Base-by-base conservation (phyloP, 2,329 filamentous ascomycete species). In the Fusarium abutilonis region DNA sequence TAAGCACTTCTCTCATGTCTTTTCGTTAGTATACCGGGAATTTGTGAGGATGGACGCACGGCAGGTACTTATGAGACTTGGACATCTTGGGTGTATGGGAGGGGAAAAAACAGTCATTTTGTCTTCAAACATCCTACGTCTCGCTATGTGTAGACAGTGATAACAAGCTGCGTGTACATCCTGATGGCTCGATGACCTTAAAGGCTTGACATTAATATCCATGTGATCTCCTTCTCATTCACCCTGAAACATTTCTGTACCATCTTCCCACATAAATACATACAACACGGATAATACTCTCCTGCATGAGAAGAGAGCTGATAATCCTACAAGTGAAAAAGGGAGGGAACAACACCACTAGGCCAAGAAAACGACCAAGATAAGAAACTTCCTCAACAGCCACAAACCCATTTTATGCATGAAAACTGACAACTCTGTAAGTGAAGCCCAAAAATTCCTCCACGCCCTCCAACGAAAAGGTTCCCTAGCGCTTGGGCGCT, bases 1-100 rank as follows among this genome's bases (percentile, higher is more conserved):
- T 71, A 67, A 60, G 61, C 64, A 65, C 63, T 69, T 70, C 68
- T 60, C 69, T 69, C 63, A 60, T 57, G 52, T 52, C 45, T 29
- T 55, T 61, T 42, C 45, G 43, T 29, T 34, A 54, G 52, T 53
- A 59, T 61, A 48, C 35, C 52, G 49, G 40, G 47, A 46, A 49
- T 56, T 29, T 49, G 53, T 58, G 67, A 67, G 54, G 60, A 55
- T 43, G 52, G 55, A 59, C 41, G 50, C 60, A 60, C 52, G 45
- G 47, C 52, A 58, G 54, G 56, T 62, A 53, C 48, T 67, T 34
- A 53, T 55, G 57, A 62, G 39, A 50, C 47, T 59, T 63, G 63
- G 63, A 55, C 43, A 59, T 54, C 17, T 41, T 51, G 52, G 45
- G 40, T 54, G 63, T 45, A 51, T 51, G 15, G 29, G 46, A 50